Conservation (phyloP, 2,329 filamentous ascomycete genomes). For the Cladosporium oxysporum region DNA sequence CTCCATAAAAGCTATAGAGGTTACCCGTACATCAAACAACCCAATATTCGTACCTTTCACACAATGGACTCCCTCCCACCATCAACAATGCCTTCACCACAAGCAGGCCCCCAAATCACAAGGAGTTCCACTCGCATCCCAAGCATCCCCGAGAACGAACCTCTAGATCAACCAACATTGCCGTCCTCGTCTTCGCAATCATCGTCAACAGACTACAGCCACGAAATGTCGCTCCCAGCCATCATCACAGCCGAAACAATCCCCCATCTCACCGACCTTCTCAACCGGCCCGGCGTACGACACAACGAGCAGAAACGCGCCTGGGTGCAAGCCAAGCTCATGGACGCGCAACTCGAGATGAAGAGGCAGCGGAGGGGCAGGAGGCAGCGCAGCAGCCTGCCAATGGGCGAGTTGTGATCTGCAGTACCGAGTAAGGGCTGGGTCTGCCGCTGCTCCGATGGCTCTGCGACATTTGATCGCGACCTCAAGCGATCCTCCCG, state of each 20-base stretch:
- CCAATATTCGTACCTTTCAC: background rate
- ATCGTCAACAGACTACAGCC: background rate
- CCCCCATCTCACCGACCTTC: slow-evolving; percentile 54
- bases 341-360: slow-evolving; percentile 56
- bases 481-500: background rate
- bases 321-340: slow-evolving; percentile 55
- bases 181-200: background rate
- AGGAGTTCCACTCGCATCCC: background rate
- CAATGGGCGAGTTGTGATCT: slow-evolving; percentile 3
- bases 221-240: slow-evolving; percentile 43
- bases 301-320: slow-evolving; percentile 48
- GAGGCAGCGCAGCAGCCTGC: slow-evolving; percentile 11
- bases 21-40: background rate
- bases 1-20: background rate
- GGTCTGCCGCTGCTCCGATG: background rate
- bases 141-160: background rate
- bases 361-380: slow-evolving; percentile 39
- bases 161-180: background rate
- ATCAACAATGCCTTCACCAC: slow-evolving; percentile 4
- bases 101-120: slow-evolving; percentile 50
- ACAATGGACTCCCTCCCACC: slow-evolving; percentile 16
- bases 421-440: background rate
- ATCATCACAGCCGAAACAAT: slow-evolving; percentile 57
- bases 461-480: background rate
- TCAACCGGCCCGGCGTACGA: slow-evolving; percentile 55